Conservation (phyloP, 2,329 filamentous ascomycete genomes). For the Penicillium sp. region DNA sequence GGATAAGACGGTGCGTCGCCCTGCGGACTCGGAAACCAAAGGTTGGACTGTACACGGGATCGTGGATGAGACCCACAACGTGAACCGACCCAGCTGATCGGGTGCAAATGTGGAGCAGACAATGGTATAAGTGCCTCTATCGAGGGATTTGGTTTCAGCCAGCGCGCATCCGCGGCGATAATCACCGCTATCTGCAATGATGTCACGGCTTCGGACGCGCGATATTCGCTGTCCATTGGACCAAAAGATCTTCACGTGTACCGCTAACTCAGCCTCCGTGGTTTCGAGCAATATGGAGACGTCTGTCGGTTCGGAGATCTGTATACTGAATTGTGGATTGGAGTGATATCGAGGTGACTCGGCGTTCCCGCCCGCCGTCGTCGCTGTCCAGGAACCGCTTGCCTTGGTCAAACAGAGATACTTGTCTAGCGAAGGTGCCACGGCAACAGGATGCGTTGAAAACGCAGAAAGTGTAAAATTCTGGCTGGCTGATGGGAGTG, state of each 20-base stretch:
- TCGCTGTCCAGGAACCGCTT: slow-evolving; percentile 67
- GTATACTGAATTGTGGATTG: slow-evolving; percentile 81
- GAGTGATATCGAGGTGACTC: slow-evolving; percentile 70
- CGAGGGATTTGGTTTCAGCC: slow-evolving; percentile 58
- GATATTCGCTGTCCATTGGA: slow-evolving; percentile 68
- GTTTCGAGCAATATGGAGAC: slow-evolving; percentile 73
- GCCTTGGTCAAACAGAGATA: slow-evolving; percentile 59
- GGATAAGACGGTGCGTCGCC: slow-evolving; percentile 58
- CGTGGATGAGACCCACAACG: slow-evolving; percentile 67
- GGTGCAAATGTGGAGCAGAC: slow-evolving; percentile 88
- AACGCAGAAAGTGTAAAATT: slow-evolving; percentile 86
- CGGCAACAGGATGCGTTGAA: slow-evolving; percentile 59
- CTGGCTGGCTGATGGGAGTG: slow-evolving; percentile 67
- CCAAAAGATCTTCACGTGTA: slow-evolving; percentile 83
- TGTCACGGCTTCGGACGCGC: slow-evolving; percentile 66
- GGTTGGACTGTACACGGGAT: slow-evolving; percentile 52
- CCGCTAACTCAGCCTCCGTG: slow-evolving; percentile 61
- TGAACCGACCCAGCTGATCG: slow-evolving; percentile 70
- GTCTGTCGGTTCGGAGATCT: slow-evolving; percentile 54
- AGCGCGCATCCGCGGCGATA: slow-evolving; percentile 78
- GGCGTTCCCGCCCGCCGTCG: slow-evolving; percentile 80
- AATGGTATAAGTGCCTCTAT: slow-evolving; percentile 74
- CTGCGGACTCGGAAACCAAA: slow-evolving; percentile 70
- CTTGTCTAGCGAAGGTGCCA: slow-evolving; percentile 60
- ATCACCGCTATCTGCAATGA: slow-evolving; percentile 79